Conservation (phyloP, 495 filamentous ascomycete genomes). For the Cudoniella acicularis region DNA sequence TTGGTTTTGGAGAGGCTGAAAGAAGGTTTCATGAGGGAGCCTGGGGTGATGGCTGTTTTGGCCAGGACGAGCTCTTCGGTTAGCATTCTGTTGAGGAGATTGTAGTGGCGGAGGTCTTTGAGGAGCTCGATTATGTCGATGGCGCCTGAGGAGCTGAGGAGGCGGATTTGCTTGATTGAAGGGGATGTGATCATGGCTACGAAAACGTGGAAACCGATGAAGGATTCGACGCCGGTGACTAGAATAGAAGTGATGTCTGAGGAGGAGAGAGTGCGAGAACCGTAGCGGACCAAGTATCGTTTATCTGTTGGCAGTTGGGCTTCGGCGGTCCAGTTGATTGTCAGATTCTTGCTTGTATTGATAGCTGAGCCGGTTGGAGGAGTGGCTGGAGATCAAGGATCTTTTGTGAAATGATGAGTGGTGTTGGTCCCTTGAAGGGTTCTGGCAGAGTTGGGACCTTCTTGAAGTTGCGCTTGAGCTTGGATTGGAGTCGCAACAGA, state of each 20-base stretch:
- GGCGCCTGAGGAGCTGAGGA: slow-evolving; percentile 4
- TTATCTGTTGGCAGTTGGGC: slow-evolving; percentile 14
- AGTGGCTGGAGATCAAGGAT: slow-evolving; percentile 8
- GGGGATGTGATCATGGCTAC: not conserved
- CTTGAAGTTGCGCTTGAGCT: slow-evolving; percentile 26
- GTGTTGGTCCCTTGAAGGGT: slow-evolving; percentile 35
- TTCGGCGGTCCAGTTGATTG: slow-evolving; percentile 33
- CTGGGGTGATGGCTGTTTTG: slow-evolving; percentile 4
- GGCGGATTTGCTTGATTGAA: not conserved
- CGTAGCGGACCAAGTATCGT: not conserved
- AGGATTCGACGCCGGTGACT: slow-evolving; percentile 20
- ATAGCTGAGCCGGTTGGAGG: slow-evolving; percentile 15
- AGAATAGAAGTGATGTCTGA: slow-evolving; percentile 1
- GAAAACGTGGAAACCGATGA: slow-evolving; percentile 21
- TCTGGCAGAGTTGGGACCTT: slow-evolving; percentile 26
- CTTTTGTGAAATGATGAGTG: slow-evolving; percentile 25
- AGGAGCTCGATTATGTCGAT: slow-evolving; percentile 1
- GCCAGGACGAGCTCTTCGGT: slow-evolving; percentile 1
- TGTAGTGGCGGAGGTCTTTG: slow-evolving; percentile 7
- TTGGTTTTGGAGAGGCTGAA: slow-evolving; percentile 2
- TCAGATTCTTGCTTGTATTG: not conserved
- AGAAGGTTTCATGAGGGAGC: slow-evolving; percentile 13
- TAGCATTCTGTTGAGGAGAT: not conserved
- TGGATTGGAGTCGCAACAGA: slow-evolving; percentile 25
- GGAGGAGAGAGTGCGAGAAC: not conserved